Conservation (phyloP, 805 yeast genomes). For the Candida loeiensis region DNA sequence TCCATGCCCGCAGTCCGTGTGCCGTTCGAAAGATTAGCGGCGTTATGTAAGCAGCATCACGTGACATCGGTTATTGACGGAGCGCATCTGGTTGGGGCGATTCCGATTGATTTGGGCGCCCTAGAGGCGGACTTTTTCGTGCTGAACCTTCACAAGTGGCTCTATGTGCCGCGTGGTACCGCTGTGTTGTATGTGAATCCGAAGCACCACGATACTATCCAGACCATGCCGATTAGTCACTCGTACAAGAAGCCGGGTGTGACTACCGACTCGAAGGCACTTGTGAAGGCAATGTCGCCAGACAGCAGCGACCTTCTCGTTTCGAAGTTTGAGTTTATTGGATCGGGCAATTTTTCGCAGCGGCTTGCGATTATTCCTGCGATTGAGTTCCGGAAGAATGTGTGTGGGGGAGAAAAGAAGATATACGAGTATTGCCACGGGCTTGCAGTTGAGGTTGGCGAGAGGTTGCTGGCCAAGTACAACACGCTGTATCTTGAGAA, state of each 20-base stretch:
- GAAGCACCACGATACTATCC: slow-evolving; percentile 46
- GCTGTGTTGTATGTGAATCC: slow-evolving; percentile 57
- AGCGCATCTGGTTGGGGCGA: slow-evolving; percentile 64
- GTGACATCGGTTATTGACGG: slow-evolving; percentile 64
- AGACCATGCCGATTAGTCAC: slow-evolving; percentile 58
- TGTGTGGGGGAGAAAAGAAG: slow-evolving; percentile 58
- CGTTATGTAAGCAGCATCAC: slow-evolving; percentile 42
- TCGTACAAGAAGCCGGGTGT: slow-evolving; percentile 36
- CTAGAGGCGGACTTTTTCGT: slow-evolving; percentile 58
- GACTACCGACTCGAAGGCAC: slow-evolving; percentile 12
- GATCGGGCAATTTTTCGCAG: slow-evolving; percentile 48
- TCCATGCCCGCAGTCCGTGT: slow-evolving; percentile 62
- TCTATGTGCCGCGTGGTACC: slow-evolving; percentile 52
- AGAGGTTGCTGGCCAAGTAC: slow-evolving; percentile 36
- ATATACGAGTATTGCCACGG: slow-evolving; percentile 46
- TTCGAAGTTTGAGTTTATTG: slow-evolving; percentile 48
- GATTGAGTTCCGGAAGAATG: slow-evolving; percentile 46
- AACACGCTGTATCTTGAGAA: slow-evolving; percentile 37
- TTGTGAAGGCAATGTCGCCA: slow-evolving; percentile 13
- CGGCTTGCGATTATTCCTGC: slow-evolving; percentile 46
- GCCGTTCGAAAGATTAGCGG: slow-evolving; percentile 51
- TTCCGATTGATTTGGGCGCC: slow-evolving; percentile 39
- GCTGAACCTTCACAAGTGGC: slow-evolving; percentile 71
- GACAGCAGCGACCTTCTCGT: slow-evolving; percentile 24
- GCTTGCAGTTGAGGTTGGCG: slow-evolving; percentile 45